A percentile compares a stretch with the other conserved stretches of the same genome.
Conservation (phyloP, 2,329 filamentous ascomycete species). For the Monosporascus cannonballus region DNA sequence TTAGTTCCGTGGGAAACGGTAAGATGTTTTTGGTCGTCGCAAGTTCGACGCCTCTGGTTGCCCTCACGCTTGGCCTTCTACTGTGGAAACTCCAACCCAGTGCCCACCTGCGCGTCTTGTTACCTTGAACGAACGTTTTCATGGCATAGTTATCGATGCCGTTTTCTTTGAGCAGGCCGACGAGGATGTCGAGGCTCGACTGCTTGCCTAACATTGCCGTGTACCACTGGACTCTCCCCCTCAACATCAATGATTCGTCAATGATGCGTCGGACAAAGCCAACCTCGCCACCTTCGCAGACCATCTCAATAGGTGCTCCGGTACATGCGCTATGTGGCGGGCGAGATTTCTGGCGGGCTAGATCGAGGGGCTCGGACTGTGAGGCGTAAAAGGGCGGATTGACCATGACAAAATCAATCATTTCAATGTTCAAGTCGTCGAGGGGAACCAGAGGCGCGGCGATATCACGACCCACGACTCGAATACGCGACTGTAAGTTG, state of each 20-base stretch:
- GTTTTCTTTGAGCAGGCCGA: conserved; percentile 52
- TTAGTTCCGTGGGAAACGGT: conserved; percentile 35
- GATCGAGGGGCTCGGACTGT: conserved; percentile 57
- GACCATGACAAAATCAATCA: conserved; percentile 79
- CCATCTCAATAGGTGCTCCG: conserved; percentile 78
- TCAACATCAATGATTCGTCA: conserved; percentile 57
- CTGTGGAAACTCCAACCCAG: conserved; percentile 79
- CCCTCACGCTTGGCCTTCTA: conserved; percentile 50
- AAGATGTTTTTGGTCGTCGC: conserved; percentile 35
- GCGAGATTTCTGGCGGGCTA: conserved; percentile 58
- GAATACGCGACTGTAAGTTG: conserved; percentile 56
- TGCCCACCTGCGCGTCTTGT: conserved; percentile 77
- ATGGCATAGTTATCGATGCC: conserved; percentile 74
- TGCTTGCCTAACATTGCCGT: conserved; percentile 85
- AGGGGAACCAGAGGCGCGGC: conserved; percentile 58
- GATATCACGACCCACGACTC: conserved; percentile 48
- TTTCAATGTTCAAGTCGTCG: conserved; percentile 40
- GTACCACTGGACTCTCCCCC: conserved; percentile 72
- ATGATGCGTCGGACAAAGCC: conserved; percentile 69
- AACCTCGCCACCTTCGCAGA: conserved; percentile 71
- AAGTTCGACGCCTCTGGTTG: conserved; percentile 36
- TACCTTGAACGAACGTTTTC: conserved; percentile 71
- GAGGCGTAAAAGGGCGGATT: conserved; percentile 95
- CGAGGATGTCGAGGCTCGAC: conserved; percentile 55
- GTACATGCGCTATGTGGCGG: conserved; percentile 70